Percentiles rank a stretch among this genome's conserved stretches.
Conservation (phyloP, 2,329 filamentous ascomycete species). For the Colletotrichum sublineola region DNA sequence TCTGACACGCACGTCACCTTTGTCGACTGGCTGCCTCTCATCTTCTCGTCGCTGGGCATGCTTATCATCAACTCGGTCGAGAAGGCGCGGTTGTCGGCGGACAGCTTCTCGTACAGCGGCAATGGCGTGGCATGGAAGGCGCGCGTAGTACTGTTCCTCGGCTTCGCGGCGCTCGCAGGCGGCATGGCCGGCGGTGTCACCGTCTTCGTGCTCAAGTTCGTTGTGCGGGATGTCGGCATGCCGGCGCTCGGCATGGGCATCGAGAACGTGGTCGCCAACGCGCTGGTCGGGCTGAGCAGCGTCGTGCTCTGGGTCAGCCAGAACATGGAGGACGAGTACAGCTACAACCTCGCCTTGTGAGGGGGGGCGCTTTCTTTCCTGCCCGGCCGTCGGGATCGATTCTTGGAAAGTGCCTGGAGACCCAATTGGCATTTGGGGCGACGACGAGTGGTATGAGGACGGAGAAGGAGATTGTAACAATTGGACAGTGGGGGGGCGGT, state of each 20-base stretch:
- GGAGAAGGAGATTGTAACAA: slow-evolving; percentile 8
- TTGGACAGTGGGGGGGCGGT: not conserved
- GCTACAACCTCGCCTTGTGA: slow-evolving; percentile 75
- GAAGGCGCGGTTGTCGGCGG: slow-evolving; percentile 73
- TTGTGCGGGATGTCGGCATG: slow-evolving; percentile 69
- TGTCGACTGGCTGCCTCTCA: slow-evolving; percentile 77
- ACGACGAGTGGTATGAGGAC: not conserved
- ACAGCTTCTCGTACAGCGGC: slow-evolving; percentile 73
- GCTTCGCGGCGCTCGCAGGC: slow-evolving; percentile 74
- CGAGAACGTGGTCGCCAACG: slow-evolving; percentile 76
- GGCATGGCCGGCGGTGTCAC: slow-evolving; percentile 79
- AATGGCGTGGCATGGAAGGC: slow-evolving; percentile 77
- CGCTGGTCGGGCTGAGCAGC: slow-evolving; percentile 71
- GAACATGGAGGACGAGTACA: slow-evolving; percentile 81
- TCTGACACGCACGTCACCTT: slow-evolving; percentile 74
- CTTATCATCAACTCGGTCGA: slow-evolving; percentile 79
- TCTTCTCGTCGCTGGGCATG: slow-evolving; percentile 77
- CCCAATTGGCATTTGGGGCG: not conserved
- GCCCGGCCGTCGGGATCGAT: not conserved
- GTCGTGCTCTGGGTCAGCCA: slow-evolving; percentile 77
- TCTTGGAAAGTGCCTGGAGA: not conserved
- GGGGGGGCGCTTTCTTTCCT: slow-evolving; percentile 68
- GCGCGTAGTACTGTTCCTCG: slow-evolving; percentile 75
- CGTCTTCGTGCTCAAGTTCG: slow-evolving; percentile 75
- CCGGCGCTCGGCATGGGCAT: slow-evolving; percentile 75